Evolutionary conservation across 169 alveolate genomes (phyloP), one percentile per base, ranked within the genome.

Genomic region (Eimeria brunetti): DNA sequence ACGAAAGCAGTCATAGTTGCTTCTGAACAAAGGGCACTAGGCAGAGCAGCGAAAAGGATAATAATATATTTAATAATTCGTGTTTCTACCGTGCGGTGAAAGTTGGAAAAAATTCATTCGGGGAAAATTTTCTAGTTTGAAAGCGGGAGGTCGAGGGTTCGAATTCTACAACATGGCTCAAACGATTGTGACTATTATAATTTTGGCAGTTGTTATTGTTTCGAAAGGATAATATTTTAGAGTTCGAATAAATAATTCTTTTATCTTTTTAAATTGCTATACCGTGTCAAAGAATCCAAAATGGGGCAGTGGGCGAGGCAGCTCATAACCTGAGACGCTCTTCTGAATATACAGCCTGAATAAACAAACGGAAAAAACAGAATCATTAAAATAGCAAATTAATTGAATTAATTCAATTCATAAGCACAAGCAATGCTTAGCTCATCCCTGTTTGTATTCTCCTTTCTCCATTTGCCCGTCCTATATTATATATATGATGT

Each of bases 261-360:
- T 8, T 18, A 22, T 38, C 8, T 76, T 7, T 38, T 49, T 76
- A n/a, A 58, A 16, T n/a, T 56, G 46, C 8, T 18, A 14, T 41
- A 91, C 95, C 67, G 53, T 44, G 95, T 76, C 53, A 91, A 76
- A 36, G 95, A 81, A 11, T 91, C 95, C 41, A 91, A 62, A 7
- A 91, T 78, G 27, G 95, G 95, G 44, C 91, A 78, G 12, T 33
- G 51, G 18, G 49, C 75, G 49, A 91, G 76, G 83, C 60, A 91
- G 73, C 69, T 71, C 67, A 91, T 71, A 44, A 91, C 64, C 44
- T 91, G 90, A 5, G 95, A 62, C 4, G 91, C 95, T 9, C 90
- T 53, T 33, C 90, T 90, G 90, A 91, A 64, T 33, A 91, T 83
- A 30, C 90, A 81, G 8, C 83, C 95, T 91, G 90, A 12, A 46